Evolutionary conservation across 768 basidiomycete species (phyloP), one percentile per base, ranked within the genome.

Genomic region (Suillus plorans): DNA sequence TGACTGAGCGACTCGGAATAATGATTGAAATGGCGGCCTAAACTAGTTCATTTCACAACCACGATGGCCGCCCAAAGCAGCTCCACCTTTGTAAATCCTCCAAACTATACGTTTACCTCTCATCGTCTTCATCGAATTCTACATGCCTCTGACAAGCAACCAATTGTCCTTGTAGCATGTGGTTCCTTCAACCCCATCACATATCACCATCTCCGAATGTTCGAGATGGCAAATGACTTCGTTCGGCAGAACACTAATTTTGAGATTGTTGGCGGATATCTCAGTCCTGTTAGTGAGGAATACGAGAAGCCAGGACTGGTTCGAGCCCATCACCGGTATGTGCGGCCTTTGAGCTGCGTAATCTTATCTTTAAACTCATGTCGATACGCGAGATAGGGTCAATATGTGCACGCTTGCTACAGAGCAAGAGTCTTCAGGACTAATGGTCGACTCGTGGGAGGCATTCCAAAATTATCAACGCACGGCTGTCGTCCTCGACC

Each of bases 391-490:
- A 70, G 67, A 47, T 76, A 94, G 93, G 67, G 90, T 91, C 62
- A 86, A 86, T 69, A 95, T 94, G 92, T 95, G 93, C 79, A 89
- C 85, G 60, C 84, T 95, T 42, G 97, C 94, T 13, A 88, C 94
- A 41, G 91, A 95, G 74, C 89, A 96, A 73, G 95, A 96, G 3
- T 90, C 90, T 53, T 85, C 88, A 25, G 98, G 94, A 94, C 83
- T 99, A 53, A 98, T 97, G 95, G 91, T 98, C 52, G 97, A 99
- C 74, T 83, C 95, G 22, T 99, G 96, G 96, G 97, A 99, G 78
- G 95, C 96, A 16, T 90, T 93, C 75, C 96, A 95, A 77, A 82
- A 86, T 56, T 99, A 99, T 80, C 92, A 95, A 72, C 91, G 95
- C 67, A 99, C 97, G 1, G 97, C 97, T 45, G 88, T 98, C 63